These are phyloP conservation scores for Ceratobasidium sp. DNA, from an alignment of 1,284 basidiomycete species.

Conservation along the genomic window DNA sequence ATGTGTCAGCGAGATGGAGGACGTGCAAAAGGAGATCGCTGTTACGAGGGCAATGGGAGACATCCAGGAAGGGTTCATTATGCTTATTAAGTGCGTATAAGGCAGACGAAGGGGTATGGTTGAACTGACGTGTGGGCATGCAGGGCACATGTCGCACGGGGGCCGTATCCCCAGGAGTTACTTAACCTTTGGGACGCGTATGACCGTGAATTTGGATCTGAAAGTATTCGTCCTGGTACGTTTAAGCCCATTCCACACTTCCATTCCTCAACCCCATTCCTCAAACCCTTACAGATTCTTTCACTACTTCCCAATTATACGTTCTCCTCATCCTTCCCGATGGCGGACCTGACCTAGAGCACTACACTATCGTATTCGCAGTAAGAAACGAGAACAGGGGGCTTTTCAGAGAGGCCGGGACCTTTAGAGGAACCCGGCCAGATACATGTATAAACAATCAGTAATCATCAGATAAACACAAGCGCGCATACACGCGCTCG, in stretches of 20 bases:
- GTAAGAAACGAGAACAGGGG: no score
- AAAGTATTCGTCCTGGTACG: slow-evolving; percentile 88
- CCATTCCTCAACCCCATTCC: no score
- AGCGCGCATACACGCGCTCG: no score
- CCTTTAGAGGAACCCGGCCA: no score
- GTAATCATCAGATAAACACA: no score
- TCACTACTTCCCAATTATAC: slow-evolving; percentile 82
- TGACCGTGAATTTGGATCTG: slow-evolving; percentile 76
- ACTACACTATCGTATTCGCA: slow-evolving; percentile 78
- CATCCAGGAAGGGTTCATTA: slow-evolving; percentile 81
- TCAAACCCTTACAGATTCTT: slow-evolving; percentile 78
- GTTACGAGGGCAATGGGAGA: slow-evolving; percentile 85
- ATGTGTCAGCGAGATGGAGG: slow-evolving; percentile 75
- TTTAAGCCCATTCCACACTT: no score
- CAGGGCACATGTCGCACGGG: slow-evolving; percentile 85
- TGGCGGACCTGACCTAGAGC: slow-evolving; percentile 90
- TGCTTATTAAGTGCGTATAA: slow-evolving; percentile 70
- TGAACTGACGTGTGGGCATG: no score
- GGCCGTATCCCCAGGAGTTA: slow-evolving; percentile 83
- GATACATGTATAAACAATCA: no score
- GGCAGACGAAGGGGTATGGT: no score
- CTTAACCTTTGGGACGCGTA: slow-evolving; percentile 91
- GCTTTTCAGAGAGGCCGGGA: no score
- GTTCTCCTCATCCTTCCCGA: slow-evolving; percentile 90
- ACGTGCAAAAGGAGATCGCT: slow-evolving; percentile 89